phyloP scores from a whole-genome alignment of 1,139 yeast species.

The Pichia sp. region DNA sequence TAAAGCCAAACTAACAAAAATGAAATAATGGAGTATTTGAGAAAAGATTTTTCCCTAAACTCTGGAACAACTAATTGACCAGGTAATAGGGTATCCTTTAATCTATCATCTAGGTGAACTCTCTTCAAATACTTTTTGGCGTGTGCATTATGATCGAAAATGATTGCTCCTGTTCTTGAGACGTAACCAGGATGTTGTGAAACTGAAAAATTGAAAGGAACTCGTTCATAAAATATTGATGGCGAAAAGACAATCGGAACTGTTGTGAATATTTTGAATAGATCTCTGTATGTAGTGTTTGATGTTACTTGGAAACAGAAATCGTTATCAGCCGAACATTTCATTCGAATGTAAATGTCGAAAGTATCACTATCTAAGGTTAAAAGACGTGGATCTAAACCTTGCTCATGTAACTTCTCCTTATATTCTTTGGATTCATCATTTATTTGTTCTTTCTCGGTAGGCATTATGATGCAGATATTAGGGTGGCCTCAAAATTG shows the following conservation, averaged over 20 bases:
- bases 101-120: conserved; percentile 37
- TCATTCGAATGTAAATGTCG: conserved; percentile 73
- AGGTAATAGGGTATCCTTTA: conserved; percentile 68
- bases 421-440: not conserved
- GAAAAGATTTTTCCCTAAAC: conserved; percentile 56
- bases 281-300: conserved; percentile 49
- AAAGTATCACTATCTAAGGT: not conserved
- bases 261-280: conserved; percentile 52
- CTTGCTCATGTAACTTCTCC: not conserved
- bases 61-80: conserved; percentile 82
- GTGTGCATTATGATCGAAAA: conserved; percentile 58
- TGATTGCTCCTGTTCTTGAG: conserved; percentile 74
- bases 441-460: not conserved
- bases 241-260: conserved; percentile 79
- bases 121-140: conserved; percentile 36
- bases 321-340: conserved; percentile 78
- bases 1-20: conserved; percentile 69
- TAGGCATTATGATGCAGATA: not conserved
- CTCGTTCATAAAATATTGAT: conserved; percentile 55
- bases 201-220: conserved; percentile 60
- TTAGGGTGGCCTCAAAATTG: not conserved
- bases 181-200: conserved; percentile 77
- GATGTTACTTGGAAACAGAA: conserved; percentile 73
- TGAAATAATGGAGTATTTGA: conserved; percentile 39
- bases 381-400: not conserved